phyloP scores from a whole-genome alignment of 352 stramenopile genomes.

The Plasmopara viticola region DNA sequence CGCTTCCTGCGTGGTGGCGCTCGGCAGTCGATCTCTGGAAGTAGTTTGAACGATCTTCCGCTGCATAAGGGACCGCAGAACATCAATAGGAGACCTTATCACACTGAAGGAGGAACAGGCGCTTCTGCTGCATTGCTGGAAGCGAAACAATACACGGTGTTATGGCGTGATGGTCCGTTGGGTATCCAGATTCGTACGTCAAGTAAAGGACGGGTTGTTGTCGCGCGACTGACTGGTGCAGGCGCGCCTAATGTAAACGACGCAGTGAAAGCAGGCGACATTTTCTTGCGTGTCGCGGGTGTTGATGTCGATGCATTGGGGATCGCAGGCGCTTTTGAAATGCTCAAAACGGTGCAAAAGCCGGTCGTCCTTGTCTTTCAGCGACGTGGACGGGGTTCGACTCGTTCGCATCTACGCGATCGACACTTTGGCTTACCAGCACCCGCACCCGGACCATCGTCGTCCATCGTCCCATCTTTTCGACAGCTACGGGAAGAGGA shows the following conservation, averaged over 20 bases:
- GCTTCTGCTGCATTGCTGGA: slow-evolving; percentile 15
- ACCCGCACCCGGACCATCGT: slow-evolving; percentile 18
- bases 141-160: slow-evolving; percentile 59
- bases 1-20: slow-evolving; percentile 43
- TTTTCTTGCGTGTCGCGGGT: slow-evolving; percentile 70
- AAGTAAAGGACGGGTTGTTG: slow-evolving; percentile 51
- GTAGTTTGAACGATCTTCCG: slow-evolving; percentile 13
- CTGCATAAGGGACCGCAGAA: slow-evolving; percentile 12
- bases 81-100: slow-evolving; percentile 5
- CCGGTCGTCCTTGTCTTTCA: slow-evolving; percentile 78
- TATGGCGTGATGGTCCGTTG: slow-evolving; percentile 69
- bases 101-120: slow-evolving; percentile 1
- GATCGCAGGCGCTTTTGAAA: slow-evolving; percentile 67
- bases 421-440: slow-evolving; percentile 12
- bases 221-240: slow-evolving; percentile 67
- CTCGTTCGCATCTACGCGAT: slow-evolving; percentile 12
- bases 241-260: slow-evolving; percentile 43
- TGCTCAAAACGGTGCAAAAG: slow-evolving; percentile 74
- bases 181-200: slow-evolving; percentile 80
- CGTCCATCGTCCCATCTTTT: slow-evolving; percentile 50
- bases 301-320: slow-evolving; percentile 64
- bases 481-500: slow-evolving; percentile 48
- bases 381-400: slow-evolving; percentile 20
- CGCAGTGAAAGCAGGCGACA: slow-evolving; percentile 55
- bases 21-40: slow-evolving; percentile 22